These are phyloP conservation scores for Cymbidium sinense DNA, from an alignment of 106 monocot species.

Conservation along the genomic window DNA sequence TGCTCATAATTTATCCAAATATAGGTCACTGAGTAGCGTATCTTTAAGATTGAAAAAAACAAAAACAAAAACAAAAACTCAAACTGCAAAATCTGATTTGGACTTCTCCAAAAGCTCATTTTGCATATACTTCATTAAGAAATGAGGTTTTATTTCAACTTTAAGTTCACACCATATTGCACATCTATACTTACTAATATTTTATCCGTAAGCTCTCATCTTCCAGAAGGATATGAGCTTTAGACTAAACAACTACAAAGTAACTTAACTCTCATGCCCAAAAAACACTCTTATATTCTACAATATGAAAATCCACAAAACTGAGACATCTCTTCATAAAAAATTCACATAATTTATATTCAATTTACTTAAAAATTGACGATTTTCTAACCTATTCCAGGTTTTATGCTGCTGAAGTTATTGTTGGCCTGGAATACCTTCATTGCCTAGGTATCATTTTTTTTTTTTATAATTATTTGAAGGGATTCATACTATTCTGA, in stretches of 20 bases:
- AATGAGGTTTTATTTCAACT: no score
- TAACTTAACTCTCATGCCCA: not conserved
- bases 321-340: not conserved
- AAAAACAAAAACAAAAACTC: not conserved
- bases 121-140: no score
- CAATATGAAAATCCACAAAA: not conserved
- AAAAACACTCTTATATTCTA: not conserved
- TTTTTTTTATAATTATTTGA: slow-evolving; percentile 4
- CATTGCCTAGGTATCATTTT: slow-evolving; percentile 78
- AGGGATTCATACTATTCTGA: not conserved
- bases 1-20: not conserved
- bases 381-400: slow-evolving; percentile 30
- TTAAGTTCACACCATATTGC: no score
- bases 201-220: not conserved
- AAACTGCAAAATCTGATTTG: no score
- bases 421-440: slow-evolving; percentile 86
- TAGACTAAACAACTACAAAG: not conserved
- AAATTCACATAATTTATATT: not conserved
- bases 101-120: no score
- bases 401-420: slow-evolving; percentile 96
- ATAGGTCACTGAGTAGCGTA: not conserved
- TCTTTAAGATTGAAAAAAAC: not conserved
- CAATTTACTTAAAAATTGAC: not conserved
- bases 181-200: not conserved
- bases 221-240: not conserved